phyloP scores from a whole-genome alignment of 441 rosid species.

The Populus hybrid region DNA sequence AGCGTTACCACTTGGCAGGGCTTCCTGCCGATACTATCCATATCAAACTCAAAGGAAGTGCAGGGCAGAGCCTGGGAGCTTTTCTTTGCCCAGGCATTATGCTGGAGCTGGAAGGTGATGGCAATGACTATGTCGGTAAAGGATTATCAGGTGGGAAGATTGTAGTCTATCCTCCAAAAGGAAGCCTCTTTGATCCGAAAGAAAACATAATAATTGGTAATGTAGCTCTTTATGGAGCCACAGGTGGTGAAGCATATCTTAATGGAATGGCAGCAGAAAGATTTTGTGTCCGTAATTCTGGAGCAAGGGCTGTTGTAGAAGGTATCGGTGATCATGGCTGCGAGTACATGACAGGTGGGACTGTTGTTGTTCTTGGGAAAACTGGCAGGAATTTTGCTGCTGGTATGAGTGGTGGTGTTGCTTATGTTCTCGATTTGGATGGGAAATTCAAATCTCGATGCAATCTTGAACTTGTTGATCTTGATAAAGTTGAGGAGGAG shows the following conservation, averaged over 20 bases:
- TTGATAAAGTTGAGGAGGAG: conserved; percentile 80
- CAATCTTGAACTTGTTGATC: conserved; percentile 92
- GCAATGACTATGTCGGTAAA: conserved; percentile 98
- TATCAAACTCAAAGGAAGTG: conserved; percentile 86
- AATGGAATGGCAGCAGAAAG: conserved; percentile 99
- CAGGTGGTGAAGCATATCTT: conserved; percentile 89
- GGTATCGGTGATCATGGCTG: conserved; percentile 99
- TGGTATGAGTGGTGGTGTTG: conserved; percentile 99
- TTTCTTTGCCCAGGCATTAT: conserved; percentile 90
- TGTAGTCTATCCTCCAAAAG: conserved; percentile 91
- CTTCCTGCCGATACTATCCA: conserved; percentile 90
- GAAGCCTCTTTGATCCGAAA: conserved; percentile 91
- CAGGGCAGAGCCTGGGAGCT: conserved; percentile 99
- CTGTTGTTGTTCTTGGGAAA: conserved; percentile 92
- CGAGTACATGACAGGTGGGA: conserved; percentile 99
- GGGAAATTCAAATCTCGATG: conserved; percentile 83
- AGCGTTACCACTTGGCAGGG: conserved; percentile 77
- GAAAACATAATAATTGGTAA: conserved; percentile 97
- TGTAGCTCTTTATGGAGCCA: conserved; percentile 98
- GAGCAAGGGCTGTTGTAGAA: conserved; percentile 97
- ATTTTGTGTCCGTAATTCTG: conserved; percentile 99
- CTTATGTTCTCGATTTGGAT: conserved; percentile 89
- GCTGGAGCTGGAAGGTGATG: conserved; percentile 95
- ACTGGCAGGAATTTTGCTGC: conserved; percentile 99
- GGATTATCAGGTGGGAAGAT: conserved; percentile 98